Conservation (phyloP, 768 basidiomycete genomes). For the Cubamyces sp. region DNA sequence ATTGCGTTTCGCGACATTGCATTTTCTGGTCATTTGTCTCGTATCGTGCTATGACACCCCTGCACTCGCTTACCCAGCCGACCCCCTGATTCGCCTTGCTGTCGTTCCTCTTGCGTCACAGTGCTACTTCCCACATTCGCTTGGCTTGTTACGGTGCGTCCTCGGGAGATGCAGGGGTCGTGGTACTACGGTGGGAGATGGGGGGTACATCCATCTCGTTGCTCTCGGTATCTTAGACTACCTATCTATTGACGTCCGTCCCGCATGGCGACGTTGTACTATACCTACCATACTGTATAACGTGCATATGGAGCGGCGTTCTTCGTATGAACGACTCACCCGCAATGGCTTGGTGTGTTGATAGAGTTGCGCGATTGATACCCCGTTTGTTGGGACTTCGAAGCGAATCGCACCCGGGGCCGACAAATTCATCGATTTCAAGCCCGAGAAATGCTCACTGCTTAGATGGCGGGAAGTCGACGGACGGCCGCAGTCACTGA, state of each 20-base stretch:
- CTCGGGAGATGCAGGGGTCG: not conserved
- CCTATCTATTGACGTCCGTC: slow-evolving; percentile 11
- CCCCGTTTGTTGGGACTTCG: no score
- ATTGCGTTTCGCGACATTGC: no score
- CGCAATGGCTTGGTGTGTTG: not conserved
- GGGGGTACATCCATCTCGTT: not conserved
- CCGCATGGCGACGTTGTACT: slow-evolving; percentile 2
- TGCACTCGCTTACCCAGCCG: no score
- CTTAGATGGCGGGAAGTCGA: not conserved
- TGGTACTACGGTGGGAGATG: not conserved
- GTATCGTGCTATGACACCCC: no score
- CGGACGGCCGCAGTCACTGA: not conserved
- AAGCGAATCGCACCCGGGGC: no score
- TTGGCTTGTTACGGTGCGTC: not conserved
- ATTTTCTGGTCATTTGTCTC: no score
- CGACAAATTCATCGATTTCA: no score
- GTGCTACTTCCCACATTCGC: not conserved
- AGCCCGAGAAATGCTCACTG: no score
- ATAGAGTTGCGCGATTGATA: not conserved
- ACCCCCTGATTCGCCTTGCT: not conserved
- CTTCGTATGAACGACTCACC: not conserved
- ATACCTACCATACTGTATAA: slow-evolving; percentile 6
- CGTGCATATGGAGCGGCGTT: not conserved
- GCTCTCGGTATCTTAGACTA: slow-evolving; percentile 1
- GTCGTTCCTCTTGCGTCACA: not conserved